A percentile compares a stretch with the other conserved stretches of the same genome.
Conservation (phyloP, 208 protist species). For the Zelonia costaricensis region DNA sequence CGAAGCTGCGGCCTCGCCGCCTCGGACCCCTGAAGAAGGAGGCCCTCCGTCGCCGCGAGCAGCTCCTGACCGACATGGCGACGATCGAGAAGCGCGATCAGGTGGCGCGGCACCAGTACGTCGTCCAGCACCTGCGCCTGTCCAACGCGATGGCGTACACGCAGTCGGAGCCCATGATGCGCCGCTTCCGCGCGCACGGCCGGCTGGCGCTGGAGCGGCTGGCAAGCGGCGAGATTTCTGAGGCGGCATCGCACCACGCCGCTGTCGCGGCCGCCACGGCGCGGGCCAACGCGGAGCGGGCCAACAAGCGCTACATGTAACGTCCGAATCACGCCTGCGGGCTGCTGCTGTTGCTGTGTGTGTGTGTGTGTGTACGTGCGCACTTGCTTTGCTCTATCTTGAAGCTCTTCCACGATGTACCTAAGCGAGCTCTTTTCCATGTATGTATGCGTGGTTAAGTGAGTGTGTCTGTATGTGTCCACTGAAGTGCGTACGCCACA, state of each 20-base stretch:
- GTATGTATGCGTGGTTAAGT: no score
- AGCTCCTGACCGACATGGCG: conserved; percentile 19
- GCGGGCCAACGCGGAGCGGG: no score
- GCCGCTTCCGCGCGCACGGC: conserved; percentile 15
- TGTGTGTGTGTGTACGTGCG: not conserved
- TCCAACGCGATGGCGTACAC: conserved; percentile 20
- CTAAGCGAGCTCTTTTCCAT: no score
- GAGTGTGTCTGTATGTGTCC: no score
- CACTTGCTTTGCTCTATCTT: not conserved
- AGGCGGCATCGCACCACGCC: no score
- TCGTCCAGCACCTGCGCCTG: conserved; percentile 26
- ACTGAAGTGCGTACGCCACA: no score
- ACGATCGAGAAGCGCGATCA: conserved; percentile 23
- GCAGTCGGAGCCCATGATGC: conserved; percentile 25
- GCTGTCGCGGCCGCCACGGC: no score
- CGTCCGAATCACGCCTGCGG: no score
- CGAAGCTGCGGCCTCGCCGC: conserved; percentile 13
- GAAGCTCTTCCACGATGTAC: no score
- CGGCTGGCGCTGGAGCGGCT: conserved; percentile 28
- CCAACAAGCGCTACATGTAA: no score
- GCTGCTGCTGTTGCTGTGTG: not conserved
- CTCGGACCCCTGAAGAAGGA: conserved; percentile 17
- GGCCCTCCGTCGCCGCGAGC: conserved; percentile 9
- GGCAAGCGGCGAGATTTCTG: not conserved
- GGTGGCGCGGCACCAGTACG: conserved; percentile 23